Evolutionary conservation across 2,329 filamentous ascomycete species (phyloP).

Genomic region (Dactylonectria macrodidyma): DNA sequence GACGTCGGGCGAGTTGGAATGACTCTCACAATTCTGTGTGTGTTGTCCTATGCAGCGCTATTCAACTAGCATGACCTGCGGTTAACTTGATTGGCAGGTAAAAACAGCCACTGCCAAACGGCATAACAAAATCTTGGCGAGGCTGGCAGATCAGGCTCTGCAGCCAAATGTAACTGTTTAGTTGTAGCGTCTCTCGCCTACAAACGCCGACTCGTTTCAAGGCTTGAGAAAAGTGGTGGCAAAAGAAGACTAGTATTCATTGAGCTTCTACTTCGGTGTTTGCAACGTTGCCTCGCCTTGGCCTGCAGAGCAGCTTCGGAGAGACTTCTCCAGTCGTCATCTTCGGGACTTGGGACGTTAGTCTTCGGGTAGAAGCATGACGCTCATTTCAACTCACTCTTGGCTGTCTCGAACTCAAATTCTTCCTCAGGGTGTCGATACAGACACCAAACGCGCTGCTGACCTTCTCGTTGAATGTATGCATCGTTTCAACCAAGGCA

Average conservation of each 20-base stretch:
- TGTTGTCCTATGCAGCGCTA: slow-evolving; percentile 19
- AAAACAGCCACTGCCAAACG: not conserved
- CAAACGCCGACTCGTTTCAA: not conserved
- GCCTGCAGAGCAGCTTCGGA: not conserved
- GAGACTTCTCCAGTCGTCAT: not conserved
- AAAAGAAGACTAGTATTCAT: not conserved
- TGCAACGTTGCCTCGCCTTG: not conserved
- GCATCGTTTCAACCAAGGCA: slow-evolving; percentile 38
- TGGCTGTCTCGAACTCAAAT: slow-evolving; percentile 25
- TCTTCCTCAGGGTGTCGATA: not conserved
- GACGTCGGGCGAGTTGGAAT: slow-evolving; percentile 19
- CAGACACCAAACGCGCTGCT: slow-evolving; percentile 10
- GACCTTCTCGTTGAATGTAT: slow-evolving; percentile 25
- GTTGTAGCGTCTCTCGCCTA: not conserved
- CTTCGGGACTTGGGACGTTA: not conserved
- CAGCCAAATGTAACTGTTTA: not conserved
- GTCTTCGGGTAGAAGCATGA: slow-evolving; percentile 8
- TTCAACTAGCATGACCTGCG: slow-evolving; percentile 19
- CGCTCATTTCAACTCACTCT: slow-evolving; percentile 22
- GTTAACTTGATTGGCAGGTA: not conserved
- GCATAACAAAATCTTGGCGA: not conserved
- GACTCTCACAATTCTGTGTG: slow-evolving; percentile 26
- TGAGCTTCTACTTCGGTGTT: not conserved
- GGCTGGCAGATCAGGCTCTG: not conserved
- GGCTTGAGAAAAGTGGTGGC: not conserved